Conservation (phyloP, 768 basidiomycete species). For the Thelephora ganbajun region DNA sequence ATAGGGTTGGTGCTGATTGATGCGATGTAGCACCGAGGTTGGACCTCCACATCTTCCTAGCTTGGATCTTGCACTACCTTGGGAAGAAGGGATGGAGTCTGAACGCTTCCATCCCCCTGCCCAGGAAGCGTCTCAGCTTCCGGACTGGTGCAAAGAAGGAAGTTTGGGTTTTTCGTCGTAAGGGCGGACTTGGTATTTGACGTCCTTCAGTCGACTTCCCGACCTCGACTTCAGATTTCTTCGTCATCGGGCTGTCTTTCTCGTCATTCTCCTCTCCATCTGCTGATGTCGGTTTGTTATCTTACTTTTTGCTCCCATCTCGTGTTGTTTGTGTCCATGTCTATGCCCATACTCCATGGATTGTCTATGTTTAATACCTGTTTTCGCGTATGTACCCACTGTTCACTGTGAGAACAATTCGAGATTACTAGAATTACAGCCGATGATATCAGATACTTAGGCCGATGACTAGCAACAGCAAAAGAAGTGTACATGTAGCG, state of each 20-base stretch:
- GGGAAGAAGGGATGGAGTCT: conserved; percentile 43
- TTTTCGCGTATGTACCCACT: too few species aligned
- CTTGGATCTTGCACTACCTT: conserved; percentile 50
- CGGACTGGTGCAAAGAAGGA: conserved; percentile 29
- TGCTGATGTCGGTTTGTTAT: too few species aligned
- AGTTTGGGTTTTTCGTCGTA: conserved; percentile 50
- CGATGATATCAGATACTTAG: too few species aligned
- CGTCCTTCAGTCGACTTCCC: conserved; percentile 12
- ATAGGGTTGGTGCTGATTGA: background rate
- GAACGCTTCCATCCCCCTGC: conserved; percentile 54
- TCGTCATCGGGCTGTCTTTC: background rate
- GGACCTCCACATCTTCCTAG: conserved; percentile 41
- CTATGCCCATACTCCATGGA: background rate
- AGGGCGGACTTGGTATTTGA: conserved; percentile 14
- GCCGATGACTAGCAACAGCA: too few species aligned
- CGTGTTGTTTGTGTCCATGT: background rate
- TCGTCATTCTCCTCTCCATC: too few species aligned
- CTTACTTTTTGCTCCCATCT: background rate
- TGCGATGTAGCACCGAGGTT: conserved; percentile 23
- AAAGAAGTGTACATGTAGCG: too few species aligned
- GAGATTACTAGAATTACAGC: too few species aligned
- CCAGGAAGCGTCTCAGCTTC: conserved; percentile 22
- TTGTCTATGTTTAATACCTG: background rate
- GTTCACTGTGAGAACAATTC: too few species aligned
- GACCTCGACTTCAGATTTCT: background rate